A percentile compares a stretch with the other conserved stretches of the same genome.
Evolutionary conservation across 345 rosid species (phyloP).

Genomic region (Odontarrhena argentea): DNA sequence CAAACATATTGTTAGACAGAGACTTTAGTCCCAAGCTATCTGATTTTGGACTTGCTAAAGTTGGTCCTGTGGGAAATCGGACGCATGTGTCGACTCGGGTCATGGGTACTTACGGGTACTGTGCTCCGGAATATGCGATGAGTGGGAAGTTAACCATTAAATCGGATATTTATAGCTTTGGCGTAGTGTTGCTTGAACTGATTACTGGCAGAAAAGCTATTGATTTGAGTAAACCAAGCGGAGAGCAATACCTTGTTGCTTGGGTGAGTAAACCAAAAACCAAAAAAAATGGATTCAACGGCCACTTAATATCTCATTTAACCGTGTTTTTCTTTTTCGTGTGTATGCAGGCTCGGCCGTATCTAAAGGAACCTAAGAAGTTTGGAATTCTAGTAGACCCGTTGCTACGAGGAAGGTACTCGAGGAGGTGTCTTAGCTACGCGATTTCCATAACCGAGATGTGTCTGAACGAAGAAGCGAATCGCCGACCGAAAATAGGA

Average conservation of each 20-base stretch:
- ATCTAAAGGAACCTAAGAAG: slow-evolving; percentile 69
- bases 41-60: slow-evolving; percentile 91
- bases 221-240: slow-evolving; percentile 54
- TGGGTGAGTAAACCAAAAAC: slow-evolving; percentile 59
- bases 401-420: slow-evolving; percentile 59
- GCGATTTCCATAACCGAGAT: slow-evolving; percentile 81
- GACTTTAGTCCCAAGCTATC: slow-evolving; percentile 78
- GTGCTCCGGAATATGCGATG: slow-evolving; percentile 98
- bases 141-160: slow-evolving; percentile 88
- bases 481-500: slow-evolving; percentile 68
- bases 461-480: slow-evolving; percentile 91
- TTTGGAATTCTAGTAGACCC: slow-evolving; percentile 73
- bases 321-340: neutral
- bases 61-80: slow-evolving; percentile 90
- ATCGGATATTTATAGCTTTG: slow-evolving; percentile 91
- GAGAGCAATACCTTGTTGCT: slow-evolving; percentile 75
- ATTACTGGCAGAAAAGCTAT: slow-evolving; percentile 86
- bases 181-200: slow-evolving; percentile 86
- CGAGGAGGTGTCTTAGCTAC: slow-evolving; percentile 77
- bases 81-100: slow-evolving; percentile 94
- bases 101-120: slow-evolving; percentile 97
- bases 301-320: neutral
- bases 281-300: neutral
- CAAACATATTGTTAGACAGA: slow-evolving; percentile 77
- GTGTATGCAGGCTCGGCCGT: slow-evolving; percentile 60